Base-by-base conservation (phyloP, 2,329 filamentous ascomycete species). In the Penicillium expansum region DNA sequence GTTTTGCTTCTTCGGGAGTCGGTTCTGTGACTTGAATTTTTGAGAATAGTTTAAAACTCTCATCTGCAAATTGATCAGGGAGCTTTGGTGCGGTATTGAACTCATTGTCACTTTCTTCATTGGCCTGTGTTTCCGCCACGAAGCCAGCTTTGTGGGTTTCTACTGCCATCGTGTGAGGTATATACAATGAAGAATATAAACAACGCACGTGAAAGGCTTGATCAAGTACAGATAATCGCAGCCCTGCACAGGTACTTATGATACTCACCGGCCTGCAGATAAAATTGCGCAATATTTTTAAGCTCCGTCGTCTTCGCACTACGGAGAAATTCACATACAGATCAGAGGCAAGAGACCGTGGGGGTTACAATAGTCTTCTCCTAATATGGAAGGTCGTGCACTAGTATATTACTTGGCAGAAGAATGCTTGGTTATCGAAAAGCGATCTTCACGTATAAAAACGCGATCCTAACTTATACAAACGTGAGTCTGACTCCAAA, bases 1-100 rank as follows among this genome's bases (percentile, higher is more conserved):
- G 11, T 35, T 1, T 48, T 9, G 55, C 55, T 35, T 52, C 39
- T 54, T 74, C 70, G 2, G 66, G 62, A 0, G 68, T 76, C 7
- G 75, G 73, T 5, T 74, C 73, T 6, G 71, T 60, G 16, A 75
- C 74, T 20, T 75, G 66, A 33, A 76, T 65, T 38, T 73, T 70
- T 2, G 69, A 71, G 43, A 77, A 76, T 8, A 77, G 68, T 55
- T 74, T 77, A 59, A 76, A 77, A 52, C 75, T 77, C 58, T 77
- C 75, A 48, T 77, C 75, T 2, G 74, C 75, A 50, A 71, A 76
- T 20, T 68, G 71, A 39, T 72, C 72, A 0, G 73, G 67, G 1
- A 77, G 62, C 51, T 72, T 76, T 14, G 52, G 10, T 63, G 72
- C n/a, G 30, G 41, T 16, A 18, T 35, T 24, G 6, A 43, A 6